These are phyloP conservation scores for Penicillium glabrum DNA, from an alignment of 2,329 filamentous ascomycete genomes.

Conservation along the genomic window DNA sequence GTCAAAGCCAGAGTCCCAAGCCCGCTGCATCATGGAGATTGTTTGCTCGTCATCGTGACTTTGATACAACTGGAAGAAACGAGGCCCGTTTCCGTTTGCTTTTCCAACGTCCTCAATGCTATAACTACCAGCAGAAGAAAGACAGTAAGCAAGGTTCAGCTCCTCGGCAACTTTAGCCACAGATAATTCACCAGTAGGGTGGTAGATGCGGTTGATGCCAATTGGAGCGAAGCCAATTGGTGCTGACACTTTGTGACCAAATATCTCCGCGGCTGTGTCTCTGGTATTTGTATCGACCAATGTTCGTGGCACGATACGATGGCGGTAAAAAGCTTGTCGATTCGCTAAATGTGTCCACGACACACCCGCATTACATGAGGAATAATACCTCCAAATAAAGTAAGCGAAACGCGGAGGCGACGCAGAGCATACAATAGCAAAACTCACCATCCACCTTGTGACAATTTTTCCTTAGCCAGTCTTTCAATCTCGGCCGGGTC, in stretches of 20 bases:
- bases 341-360: constrained; percentile 51
- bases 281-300: constrained; percentile 60
- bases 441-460: neutral
- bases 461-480: neutral
- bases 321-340: constrained; percentile 63
- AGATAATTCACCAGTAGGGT: constrained; percentile 57
- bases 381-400: neutral
- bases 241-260: constrained; percentile 59
- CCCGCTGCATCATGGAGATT: constrained; percentile 55
- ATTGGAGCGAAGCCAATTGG: constrained; percentile 66
- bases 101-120: constrained; percentile 61
- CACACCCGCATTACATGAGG: constrained; percentile 35
- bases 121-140: constrained; percentile 46
- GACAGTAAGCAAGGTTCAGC: constrained; percentile 59
- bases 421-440: neutral
- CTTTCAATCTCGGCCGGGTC: neutral
- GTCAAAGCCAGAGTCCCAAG: constrained; percentile 55
- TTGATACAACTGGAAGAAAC: constrained; percentile 66
- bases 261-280: constrained; percentile 59
- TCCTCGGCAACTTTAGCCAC: constrained; percentile 62
- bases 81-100: constrained; percentile 52
- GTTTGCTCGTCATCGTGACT: constrained; percentile 63
- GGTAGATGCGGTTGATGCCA: constrained; percentile 67
- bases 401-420: neutral
- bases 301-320: constrained; percentile 62